A percentile compares a stretch with the other conserved stretches of the same genome.
These are phyloP conservation scores for Metschnikowia peoriensis DNA, from an alignment of 805 yeast genomes.

Conservation along the genomic window DNA sequence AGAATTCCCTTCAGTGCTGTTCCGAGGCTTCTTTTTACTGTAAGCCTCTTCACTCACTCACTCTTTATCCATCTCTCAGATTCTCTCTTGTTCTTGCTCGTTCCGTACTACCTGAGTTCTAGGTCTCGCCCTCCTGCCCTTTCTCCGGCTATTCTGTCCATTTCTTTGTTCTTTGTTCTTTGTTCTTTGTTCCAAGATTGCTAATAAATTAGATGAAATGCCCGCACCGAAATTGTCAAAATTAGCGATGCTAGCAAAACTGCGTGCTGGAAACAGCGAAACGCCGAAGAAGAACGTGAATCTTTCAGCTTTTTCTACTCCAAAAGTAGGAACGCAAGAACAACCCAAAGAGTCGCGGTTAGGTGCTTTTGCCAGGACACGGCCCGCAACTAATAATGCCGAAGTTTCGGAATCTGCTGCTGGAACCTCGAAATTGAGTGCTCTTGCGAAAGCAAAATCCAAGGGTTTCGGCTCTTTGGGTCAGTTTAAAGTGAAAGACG, in stretches of 20 bases:
- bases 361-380: slow-evolving; percentile 3
- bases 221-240: slow-evolving; percentile 17
- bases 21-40: not conserved
- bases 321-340: not conserved
- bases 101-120: slow-evolving; percentile 8
- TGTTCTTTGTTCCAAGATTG: slow-evolving; percentile 15
- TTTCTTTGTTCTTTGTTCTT: not conserved
- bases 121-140: not conserved
- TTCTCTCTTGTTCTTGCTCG: not conserved
- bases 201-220: slow-evolving; percentile 18
- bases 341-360: not conserved
- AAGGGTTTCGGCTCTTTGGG: slow-evolving; percentile 1
- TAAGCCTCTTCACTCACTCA: not conserved
- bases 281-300: not conserved
- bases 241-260: slow-evolving; percentile 18
- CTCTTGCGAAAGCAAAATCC: not conserved
- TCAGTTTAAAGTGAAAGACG: not conserved
- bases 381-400: not conserved
- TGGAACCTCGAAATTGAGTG: slow-evolving; percentile 4
- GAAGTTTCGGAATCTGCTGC: not conserved
- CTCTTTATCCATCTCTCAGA: slow-evolving; percentile 1
- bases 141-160: too few species aligned
- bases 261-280: slow-evolving; percentile 7
- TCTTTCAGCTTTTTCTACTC: not conserved
- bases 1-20: too few species aligned